phyloP scores from a whole-genome alignment of 805 yeast genomes.

The Saccharomyces paradoxus region DNA sequence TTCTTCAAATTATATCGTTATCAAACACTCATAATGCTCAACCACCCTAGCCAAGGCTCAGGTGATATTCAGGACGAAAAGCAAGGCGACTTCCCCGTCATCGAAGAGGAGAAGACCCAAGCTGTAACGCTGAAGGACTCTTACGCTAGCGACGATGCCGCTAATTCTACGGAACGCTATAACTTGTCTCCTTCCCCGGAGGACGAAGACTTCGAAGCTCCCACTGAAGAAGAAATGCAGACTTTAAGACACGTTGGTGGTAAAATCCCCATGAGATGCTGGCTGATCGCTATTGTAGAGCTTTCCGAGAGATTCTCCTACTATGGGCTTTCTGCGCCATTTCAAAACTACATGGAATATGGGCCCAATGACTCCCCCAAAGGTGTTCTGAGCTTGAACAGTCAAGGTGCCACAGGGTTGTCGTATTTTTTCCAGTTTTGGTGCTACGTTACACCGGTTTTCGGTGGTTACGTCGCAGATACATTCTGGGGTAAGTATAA shows the following conservation, averaged over 20 bases:
- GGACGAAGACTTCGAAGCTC: slow-evolving; percentile 11
- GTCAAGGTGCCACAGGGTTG: slow-evolving; percentile 60
- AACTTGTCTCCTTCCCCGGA: background rate
- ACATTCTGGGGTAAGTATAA: slow-evolving; percentile 64
- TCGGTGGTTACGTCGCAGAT: slow-evolving; percentile 72
- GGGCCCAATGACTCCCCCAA: slow-evolving; percentile 33
- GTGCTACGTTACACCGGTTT: slow-evolving; percentile 73
- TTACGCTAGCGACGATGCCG: background rate
- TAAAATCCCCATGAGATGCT: slow-evolving; percentile 40
- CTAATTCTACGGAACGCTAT: background rate
- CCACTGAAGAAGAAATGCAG: slow-evolving; percentile 26
- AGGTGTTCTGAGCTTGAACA: slow-evolving; percentile 55
- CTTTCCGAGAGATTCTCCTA: slow-evolving; percentile 75
- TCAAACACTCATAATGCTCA: background rate
- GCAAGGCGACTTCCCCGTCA: background rate
- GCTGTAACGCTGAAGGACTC: background rate
- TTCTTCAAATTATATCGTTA: background rate
- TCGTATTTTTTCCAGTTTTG: slow-evolving; percentile 72
- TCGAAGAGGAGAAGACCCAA: background rate
- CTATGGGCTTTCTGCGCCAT: slow-evolving; percentile 69
- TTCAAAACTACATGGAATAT: slow-evolving; percentile 72
- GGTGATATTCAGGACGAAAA: background rate
- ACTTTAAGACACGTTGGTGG: slow-evolving; percentile 33
- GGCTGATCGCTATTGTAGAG: slow-evolving; percentile 58
- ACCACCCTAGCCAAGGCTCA: background rate